These are phyloP conservation scores for Grammothele lineata DNA, from an alignment of 768 basidiomycete species.

Conservation along the genomic window DNA sequence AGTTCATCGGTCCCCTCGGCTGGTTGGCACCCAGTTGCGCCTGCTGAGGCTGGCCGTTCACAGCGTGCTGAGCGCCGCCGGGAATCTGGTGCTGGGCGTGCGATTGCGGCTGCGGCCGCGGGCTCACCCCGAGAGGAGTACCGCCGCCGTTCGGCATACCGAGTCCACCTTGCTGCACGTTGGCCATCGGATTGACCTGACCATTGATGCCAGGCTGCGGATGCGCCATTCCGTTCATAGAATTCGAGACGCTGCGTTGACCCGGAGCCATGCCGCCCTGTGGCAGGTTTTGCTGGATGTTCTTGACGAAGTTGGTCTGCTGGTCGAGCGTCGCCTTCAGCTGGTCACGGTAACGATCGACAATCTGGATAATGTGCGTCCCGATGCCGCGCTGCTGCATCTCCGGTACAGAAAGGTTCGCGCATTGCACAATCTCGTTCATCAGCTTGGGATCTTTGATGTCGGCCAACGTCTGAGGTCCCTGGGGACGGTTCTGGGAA, in stretches of 20 bases:
- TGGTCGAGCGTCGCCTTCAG: conserved; percentile 20
- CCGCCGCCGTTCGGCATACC: background rate
- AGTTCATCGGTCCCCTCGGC: background rate
- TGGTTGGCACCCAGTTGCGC: conserved; percentile 3
- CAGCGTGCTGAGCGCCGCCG: background rate
- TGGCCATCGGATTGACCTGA: background rate
- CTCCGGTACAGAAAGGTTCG: conserved; percentile 42
- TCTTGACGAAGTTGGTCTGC: conserved; percentile 13
- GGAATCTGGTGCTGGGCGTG: background rate
- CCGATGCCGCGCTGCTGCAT: conserved; percentile 48
- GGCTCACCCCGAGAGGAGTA: background rate
- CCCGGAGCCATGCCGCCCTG: background rate
- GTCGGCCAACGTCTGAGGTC: background rate
- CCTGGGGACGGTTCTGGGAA: background rate
- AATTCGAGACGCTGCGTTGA: conserved; percentile 5
- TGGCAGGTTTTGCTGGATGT: conserved; percentile 4
- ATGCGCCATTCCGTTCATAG: conserved; percentile 2
- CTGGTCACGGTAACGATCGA: conserved; percentile 48
- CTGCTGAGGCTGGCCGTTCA: conserved; percentile 5
- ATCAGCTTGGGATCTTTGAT: conserved; percentile 33
- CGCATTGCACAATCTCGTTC: conserved; percentile 43
- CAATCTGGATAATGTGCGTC: conserved; percentile 47
- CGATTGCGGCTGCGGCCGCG: background rate
- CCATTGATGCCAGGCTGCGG: background rate
- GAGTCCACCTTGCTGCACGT: background rate